Percentiles rank a stretch among this genome's conserved stretches.
Evolutionary conservation across 805 yeast genomes (phyloP).

Genomic region (Cephaloascus fragrans): DNA sequence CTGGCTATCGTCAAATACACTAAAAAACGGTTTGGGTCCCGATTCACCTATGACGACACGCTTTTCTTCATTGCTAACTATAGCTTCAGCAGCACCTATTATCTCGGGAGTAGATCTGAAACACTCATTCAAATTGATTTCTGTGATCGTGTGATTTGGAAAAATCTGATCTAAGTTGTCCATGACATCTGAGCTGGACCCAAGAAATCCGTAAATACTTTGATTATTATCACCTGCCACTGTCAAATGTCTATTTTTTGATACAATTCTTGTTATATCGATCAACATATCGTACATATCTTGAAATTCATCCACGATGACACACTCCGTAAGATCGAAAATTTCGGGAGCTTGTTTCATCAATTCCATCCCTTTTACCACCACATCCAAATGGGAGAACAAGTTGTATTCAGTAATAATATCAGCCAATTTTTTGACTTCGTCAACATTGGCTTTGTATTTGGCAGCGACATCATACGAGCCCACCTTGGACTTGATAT

Average conservation of each 20-base stretch:
- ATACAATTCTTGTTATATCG: conserved; percentile 29
- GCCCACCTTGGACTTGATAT: neutral
- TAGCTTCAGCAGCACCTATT: conserved; percentile 27
- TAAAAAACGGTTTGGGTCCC: conserved; percentile 15
- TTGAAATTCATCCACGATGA: conserved; percentile 67
- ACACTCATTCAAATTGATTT: conserved; percentile 35
- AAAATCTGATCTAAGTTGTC: conserved; percentile 12
- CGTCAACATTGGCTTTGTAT: conserved; percentile 11
- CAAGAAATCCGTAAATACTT: conserved; percentile 59
- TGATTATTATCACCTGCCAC: conserved; percentile 69
- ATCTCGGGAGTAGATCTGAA: conserved; percentile 58
- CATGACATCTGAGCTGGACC: conserved; percentile 32
- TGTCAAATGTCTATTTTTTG: conserved; percentile 39
- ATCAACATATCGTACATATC: conserved; percentile 49
- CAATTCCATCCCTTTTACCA: conserved; percentile 18
- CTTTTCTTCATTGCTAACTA: conserved; percentile 3
- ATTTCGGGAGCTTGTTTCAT: conserved; percentile 15
- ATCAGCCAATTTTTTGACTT: conserved; percentile 10
- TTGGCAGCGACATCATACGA: neutral
- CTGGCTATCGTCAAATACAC: conserved; percentile 10
- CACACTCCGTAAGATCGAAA: conserved; percentile 18
- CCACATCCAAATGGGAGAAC: conserved; percentile 13
- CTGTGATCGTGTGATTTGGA: conserved; percentile 10
- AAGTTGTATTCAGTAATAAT: conserved; percentile 4
- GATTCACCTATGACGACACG: conserved; percentile 9